Conservation (phyloP, 2,329 filamentous ascomycete species). For the Claviceps capensis region DNA sequence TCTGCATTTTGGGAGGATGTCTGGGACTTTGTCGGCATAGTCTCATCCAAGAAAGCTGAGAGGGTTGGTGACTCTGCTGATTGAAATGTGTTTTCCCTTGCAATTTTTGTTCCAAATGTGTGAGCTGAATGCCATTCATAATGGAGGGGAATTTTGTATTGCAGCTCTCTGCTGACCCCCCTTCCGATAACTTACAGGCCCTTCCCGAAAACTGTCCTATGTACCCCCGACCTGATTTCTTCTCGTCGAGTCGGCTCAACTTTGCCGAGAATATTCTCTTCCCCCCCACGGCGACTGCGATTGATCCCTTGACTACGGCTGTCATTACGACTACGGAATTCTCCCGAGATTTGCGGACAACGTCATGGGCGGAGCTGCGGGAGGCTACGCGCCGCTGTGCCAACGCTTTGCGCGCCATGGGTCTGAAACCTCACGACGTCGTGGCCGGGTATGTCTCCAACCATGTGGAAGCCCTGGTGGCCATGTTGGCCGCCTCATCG, state of each 20-base stretch:
- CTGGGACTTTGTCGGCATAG: slow-evolving; percentile 72
- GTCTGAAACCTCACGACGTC: slow-evolving; percentile 42
- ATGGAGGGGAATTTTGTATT: background rate
- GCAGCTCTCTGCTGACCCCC: background rate
- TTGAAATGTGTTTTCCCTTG: background rate
- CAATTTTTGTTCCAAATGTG: background rate
- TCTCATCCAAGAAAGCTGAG: slow-evolving; percentile 48
- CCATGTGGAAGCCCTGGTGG: slow-evolving; percentile 73
- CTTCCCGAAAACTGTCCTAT: slow-evolving; percentile 54
- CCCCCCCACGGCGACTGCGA: slow-evolving; percentile 33
- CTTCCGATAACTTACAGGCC: slow-evolving; percentile 33
- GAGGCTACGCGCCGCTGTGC: slow-evolving; percentile 65
- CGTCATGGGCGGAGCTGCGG: slow-evolving; percentile 67
- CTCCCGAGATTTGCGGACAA: slow-evolving; percentile 39
- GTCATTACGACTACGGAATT: slow-evolving; percentile 72
- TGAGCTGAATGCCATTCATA: background rate
- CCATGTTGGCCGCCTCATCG: slow-evolving; percentile 72
- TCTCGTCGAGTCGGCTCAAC: slow-evolving; percentile 65
- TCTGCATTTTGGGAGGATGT: slow-evolving; percentile 71
- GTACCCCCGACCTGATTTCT: slow-evolving; percentile 82
- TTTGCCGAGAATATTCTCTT: slow-evolving; percentile 93
- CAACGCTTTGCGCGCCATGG: slow-evolving; percentile 51
- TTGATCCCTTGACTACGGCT: slow-evolving; percentile 47
- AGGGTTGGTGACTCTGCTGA: slow-evolving; percentile 29
- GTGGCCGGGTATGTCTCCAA: slow-evolving; percentile 77